A percentile compares a stretch with the other conserved stretches of the same genome.
These are phyloP conservation scores for Naganishia albida DNA, from an alignment of 1,284 basidiomycete species.

Conservation along the genomic window DNA sequence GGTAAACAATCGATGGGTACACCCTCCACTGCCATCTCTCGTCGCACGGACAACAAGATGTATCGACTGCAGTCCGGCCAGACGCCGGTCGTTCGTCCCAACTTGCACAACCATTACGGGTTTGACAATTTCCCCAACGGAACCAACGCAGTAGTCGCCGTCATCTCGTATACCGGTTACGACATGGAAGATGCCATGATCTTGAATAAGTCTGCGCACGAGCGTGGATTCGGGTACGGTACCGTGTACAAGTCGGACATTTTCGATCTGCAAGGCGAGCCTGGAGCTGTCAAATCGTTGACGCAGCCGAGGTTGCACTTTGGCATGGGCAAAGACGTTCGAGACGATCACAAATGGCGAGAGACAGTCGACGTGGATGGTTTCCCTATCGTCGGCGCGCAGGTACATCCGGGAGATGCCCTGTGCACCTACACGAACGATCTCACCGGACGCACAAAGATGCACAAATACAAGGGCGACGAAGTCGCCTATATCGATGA, in stretches of 20 bases:
- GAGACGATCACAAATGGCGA: conserved; percentile 61
- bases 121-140: conserved; percentile 99
- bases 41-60: conserved; percentile 97
- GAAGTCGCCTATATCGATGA: conserved; percentile 88
- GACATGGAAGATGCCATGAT: conserved; percentile 99
- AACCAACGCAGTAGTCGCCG: conserved; percentile 96
- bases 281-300: conserved; percentile 63
- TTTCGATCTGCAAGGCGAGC: conserved; percentile 81
- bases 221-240: conserved; percentile 96
- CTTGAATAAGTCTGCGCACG: conserved; percentile 96
- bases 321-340: conserved; percentile 78
- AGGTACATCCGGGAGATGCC: conserved; percentile 72
- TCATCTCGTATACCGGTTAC: conserved; percentile 99
- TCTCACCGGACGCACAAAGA: conserved; percentile 75
- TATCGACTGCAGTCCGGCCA: conserved; percentile 95
- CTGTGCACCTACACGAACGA: conserved; percentile 85
- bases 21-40: conserved; percentile 83
- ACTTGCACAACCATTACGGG: conserved; percentile 90
- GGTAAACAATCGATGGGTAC: conserved; percentile 99
- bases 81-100: conserved; percentile 90
- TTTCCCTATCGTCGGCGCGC: conserved; percentile 74
- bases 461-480: conserved; percentile 97
- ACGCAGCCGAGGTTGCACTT: conserved; percentile 71
- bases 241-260: conserved; percentile 95
- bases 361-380: conserved; percentile 81